These are phyloP conservation scores for Cadophora luteo-olivacea DNA, from an alignment of 2,329 filamentous ascomycete genomes.

Conservation along the genomic window DNA sequence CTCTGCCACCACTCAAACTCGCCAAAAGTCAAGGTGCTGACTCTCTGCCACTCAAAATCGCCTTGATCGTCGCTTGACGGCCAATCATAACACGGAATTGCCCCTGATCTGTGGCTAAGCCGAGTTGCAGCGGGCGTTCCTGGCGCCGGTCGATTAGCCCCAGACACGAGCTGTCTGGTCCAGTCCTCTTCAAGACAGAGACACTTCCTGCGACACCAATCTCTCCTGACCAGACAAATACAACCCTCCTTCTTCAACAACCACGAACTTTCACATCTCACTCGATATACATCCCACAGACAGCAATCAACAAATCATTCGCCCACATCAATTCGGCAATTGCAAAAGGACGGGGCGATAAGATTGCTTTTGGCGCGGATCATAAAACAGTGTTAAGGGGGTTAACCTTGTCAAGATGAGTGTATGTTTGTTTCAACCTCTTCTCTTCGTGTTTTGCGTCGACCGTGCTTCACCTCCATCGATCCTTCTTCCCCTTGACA, in stretches of 20 bases:
- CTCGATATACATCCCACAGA: background rate
- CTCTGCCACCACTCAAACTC: background rate
- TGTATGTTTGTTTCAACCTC: conserved; percentile 40
- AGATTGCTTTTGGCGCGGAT: conserved; percentile 26
- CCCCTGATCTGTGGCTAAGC: conserved; percentile 13
- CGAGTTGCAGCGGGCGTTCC: conserved; percentile 11
- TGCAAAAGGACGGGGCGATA: conserved; percentile 20
- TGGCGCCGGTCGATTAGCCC: conserved; percentile 8
- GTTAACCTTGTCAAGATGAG: conserved; percentile 38
- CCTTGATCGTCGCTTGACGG: background rate
- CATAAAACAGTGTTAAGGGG: conserved; percentile 27
- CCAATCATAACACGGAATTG: background rate
- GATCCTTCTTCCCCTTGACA: conserved; percentile 10
- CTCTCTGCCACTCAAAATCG: background rate
- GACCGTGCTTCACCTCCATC: conserved; percentile 15
- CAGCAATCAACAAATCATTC: conserved; percentile 3
- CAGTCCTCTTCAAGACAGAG: conserved; percentile 4
- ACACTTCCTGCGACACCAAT: background rate
- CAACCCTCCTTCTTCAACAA: background rate
- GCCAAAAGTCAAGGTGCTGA: background rate
- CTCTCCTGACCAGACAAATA: conserved; percentile 17
- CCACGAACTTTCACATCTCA: background rate
- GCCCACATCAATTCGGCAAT: conserved; percentile 9
- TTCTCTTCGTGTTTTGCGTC: conserved; percentile 30
- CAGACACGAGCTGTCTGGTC: conserved; percentile 9